A percentile compares a stretch with the other conserved stretches of the same genome.
phyloP scores from a whole-genome alignment of 2,329 filamentous ascomycete species.

The Cercospora sp. region DNA sequence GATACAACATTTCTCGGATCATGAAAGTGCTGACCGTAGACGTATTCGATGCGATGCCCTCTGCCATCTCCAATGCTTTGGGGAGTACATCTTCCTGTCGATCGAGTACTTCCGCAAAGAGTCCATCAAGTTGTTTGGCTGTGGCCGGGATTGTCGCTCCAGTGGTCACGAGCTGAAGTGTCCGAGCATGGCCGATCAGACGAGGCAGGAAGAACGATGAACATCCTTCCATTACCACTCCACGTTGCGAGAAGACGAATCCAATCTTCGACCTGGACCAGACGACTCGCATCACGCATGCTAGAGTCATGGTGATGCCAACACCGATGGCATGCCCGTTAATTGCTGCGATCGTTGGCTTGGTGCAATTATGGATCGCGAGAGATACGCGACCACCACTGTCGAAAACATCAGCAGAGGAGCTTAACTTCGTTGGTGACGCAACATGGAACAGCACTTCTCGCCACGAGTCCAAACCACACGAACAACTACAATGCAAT shows the following conservation, averaged over 20 bases:
- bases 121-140: slow-evolving; percentile 20
- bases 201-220: slow-evolving; percentile 28
- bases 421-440: too few species aligned
- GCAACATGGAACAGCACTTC: neutral
- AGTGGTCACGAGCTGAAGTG: slow-evolving; percentile 22
- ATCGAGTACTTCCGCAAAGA: slow-evolving; percentile 27
- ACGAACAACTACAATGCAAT: too few species aligned
- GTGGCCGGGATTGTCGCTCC: slow-evolving; percentile 18
- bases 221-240: slow-evolving; percentile 26
- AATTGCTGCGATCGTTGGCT: slow-evolving; percentile 28
- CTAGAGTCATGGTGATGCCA: slow-evolving; percentile 28
- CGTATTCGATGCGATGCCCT: slow-evolving; percentile 21
- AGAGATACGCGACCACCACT: slow-evolving; percentile 26
- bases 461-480: neutral
- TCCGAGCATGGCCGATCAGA: slow-evolving; percentile 20
- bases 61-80: slow-evolving; percentile 20
- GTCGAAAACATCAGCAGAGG: neutral
- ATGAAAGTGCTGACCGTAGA: slow-evolving; percentile 27
- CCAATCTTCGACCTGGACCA: slow-evolving; percentile 28
- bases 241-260: slow-evolving; percentile 28
- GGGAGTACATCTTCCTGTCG: slow-evolving; percentile 25
- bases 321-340: slow-evolving; percentile 28
- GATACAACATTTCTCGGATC: slow-evolving; percentile 28
- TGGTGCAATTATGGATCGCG: slow-evolving; percentile 27
- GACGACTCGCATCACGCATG: slow-evolving; percentile 22